phyloP scores from a whole-genome alignment of 1,139 yeast species.

The Blastobotrys illinoisensis region DNA sequence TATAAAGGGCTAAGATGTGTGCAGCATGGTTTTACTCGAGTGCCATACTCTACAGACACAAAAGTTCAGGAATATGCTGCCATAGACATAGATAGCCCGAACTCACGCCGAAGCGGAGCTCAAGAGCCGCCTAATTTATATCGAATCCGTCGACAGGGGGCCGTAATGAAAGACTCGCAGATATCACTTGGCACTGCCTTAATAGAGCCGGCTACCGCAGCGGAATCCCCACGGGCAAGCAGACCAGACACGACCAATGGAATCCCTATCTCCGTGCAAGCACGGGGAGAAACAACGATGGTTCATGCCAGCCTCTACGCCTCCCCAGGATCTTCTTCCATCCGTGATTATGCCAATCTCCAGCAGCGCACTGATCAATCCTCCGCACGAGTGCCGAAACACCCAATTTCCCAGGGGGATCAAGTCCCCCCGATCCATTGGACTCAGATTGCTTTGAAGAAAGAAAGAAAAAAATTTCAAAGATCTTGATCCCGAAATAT shows the following conservation, averaged over 20 bases:
- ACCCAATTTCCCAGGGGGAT: conserved; percentile 3
- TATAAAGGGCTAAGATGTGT: conserved; percentile 40
- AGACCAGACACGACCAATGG: conserved; percentile 9
- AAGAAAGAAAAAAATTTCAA: conserved; percentile 1
- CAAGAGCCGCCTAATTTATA: conserved; percentile 30
- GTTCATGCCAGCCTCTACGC: conserved; percentile 15
- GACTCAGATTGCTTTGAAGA: conserved; percentile 3
- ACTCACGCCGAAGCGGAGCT: conserved; percentile 35
- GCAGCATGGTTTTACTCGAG: conserved; percentile 93
- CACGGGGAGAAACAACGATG: conserved; percentile 27
- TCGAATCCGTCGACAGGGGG: conserved; percentile 40
- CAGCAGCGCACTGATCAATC: conserved; percentile 13
- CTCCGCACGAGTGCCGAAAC: conserved; percentile 30
- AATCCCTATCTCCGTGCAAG: conserved; percentile 25
- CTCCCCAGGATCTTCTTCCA: conserved; percentile 18
- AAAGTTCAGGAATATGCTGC: conserved; percentile 94
- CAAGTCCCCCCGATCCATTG: conserved; percentile 5
- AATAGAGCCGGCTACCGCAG: conserved; percentile 3
- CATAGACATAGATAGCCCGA: conserved; percentile 29
- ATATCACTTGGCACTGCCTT: conserved; percentile 13
- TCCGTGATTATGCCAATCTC: background rate
- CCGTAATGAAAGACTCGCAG: conserved; percentile 17
- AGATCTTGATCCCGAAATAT: background rate
- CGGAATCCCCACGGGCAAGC: conserved; percentile 7
- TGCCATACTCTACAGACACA: conserved; percentile 40